Percentiles rank a stretch among this genome's conserved stretches.
Conservation (phyloP, 257 asterid species). For the Solanum pinnatisectum region DNA sequence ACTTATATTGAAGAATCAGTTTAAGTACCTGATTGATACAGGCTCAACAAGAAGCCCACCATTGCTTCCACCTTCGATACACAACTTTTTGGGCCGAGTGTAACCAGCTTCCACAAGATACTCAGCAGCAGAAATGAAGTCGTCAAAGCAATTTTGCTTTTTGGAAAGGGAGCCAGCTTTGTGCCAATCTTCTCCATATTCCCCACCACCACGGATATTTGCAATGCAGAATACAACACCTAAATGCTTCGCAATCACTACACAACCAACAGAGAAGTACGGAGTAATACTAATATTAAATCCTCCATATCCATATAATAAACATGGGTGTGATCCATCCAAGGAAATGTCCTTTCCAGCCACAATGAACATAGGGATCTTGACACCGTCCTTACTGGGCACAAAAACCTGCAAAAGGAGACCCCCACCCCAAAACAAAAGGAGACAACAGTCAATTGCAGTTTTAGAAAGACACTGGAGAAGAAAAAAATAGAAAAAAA, state of each 20-base stretch:
- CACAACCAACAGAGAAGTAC: constrained; percentile 47
- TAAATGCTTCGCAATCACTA: constrained; percentile 58
- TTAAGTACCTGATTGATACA: constrained; percentile 76
- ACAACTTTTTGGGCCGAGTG: constrained; percentile 69
- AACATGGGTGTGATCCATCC: constrained; percentile 91
- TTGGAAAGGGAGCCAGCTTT: constrained; percentile 81
- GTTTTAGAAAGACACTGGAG: neutral
- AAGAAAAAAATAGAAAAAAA: neutral
- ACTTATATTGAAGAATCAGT: neutral
- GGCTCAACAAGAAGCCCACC: constrained; percentile 94
- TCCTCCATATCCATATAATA: constrained; percentile 88
- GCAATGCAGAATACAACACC: constrained; percentile 70
- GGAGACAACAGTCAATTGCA: neutral
- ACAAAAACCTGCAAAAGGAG: constrained; percentile 55
- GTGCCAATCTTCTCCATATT: constrained; percentile 99
- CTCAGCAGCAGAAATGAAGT: constrained; percentile 78
- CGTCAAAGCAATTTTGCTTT: constrained; percentile 93
- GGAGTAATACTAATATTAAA: constrained; percentile 75
- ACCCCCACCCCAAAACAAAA: neutral
- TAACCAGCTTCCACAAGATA: constrained; percentile 80
- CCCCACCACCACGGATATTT: constrained; percentile 98
- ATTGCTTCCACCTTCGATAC: constrained; percentile 98
- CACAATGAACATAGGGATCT: constrained; percentile 71
- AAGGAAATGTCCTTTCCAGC: constrained; percentile 65
- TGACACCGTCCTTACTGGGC: constrained; percentile 72